Evolutionary conservation across 2,329 filamentous ascomycete species (phyloP), one percentile per base, ranked within the genome.

Genomic region (Lojkania enalia): DNA sequence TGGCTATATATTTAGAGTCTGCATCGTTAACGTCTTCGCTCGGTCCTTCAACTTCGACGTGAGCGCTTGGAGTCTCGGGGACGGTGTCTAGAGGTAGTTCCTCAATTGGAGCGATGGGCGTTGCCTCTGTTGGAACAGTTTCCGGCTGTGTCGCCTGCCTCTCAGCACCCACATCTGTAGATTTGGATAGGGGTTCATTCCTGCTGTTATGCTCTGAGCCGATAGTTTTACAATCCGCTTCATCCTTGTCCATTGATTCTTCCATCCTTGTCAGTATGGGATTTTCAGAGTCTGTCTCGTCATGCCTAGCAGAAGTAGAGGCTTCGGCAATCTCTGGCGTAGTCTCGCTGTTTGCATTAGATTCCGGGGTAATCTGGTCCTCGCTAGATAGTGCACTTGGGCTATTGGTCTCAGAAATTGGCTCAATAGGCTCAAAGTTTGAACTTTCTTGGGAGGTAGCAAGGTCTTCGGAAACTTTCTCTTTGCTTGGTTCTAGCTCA

Each of bases 371-470:
- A n/a, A n/a, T 15, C 31, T 20, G 23, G n/a, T 30, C 25, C 38
- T 15, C n/a, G n/a, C n/a, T n/a, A n/a, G n/a, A n/a, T n/a, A n/a
- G n/a, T n/a, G n/a, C n/a, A n/a, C n/a, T n/a, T n/a, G n/a, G n/a
- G n/a, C n/a, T n/a, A 27, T n/a, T 27, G 23, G 36, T 30, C 20
- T 29, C 36, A 9, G 42, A 40, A 33, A 30, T 32, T 9, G 31
- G 23, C 20, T 40, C 15, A 9, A 16, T 15, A 31, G 40, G 7
- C 23, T n/a, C 9, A 13, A 27, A 7, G 23, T 7, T 27, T 27
- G 23, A 27, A n/a, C 23, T 27, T 27, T n/a, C 23, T 7, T 27
- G n/a, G 23, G 23, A 7, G 23, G 7, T 27, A 27, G 23, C 23
- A 7, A 7, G 23, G 7, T 27, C 23, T 27, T 27, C 23, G 7